Evolutionary conservation across 176 grass and related monocot genomes (phyloP).

Genomic region (Guadua angustifolia): DNA sequence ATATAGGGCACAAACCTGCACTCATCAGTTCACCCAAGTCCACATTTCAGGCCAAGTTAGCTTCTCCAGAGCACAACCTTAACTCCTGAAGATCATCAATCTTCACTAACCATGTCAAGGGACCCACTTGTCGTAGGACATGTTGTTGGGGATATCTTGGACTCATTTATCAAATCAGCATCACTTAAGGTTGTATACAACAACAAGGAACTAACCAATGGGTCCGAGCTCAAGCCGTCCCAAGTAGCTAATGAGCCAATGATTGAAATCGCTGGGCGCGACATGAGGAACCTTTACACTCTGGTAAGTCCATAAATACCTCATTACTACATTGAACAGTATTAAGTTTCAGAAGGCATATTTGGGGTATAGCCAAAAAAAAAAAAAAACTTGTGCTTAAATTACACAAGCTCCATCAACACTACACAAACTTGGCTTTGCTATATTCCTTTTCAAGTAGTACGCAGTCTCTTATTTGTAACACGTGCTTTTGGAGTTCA

Average conservation of each 20-base stretch:
- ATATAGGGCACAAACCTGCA: conserved; percentile 62
- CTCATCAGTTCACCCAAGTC: conserved; percentile 52
- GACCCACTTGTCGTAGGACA: conserved; percentile 86
- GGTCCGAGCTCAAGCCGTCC: conserved; percentile 90
- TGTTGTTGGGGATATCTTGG: conserved; percentile 91
- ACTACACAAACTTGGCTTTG: conserved; percentile 16
- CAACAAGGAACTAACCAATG: conserved; percentile 80
- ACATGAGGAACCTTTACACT: conserved; percentile 83
- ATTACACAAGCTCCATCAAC: conserved; percentile 6
- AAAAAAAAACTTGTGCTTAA: background rate
- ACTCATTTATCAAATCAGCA: conserved; percentile 78
- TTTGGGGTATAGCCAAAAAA: conserved; percentile 16
- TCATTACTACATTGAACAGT: conserved; percentile 31
- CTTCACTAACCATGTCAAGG: conserved; percentile 70
- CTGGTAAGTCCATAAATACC: conserved; percentile 63
- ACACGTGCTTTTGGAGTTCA: conserved; percentile 21
- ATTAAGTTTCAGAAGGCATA: conserved; percentile 4
- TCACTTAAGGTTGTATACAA: conserved; percentile 78
- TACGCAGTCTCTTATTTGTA: conserved; percentile 14
- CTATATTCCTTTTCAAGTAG: background rate
- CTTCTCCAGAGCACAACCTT: conserved; percentile 34
- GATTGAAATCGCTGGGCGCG: conserved; percentile 67
- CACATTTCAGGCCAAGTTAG: conserved; percentile 45
- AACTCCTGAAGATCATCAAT: conserved; percentile 35
- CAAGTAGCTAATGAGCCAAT: conserved; percentile 67